Evolutionary conservation across 495 filamentous ascomycete species (phyloP), one percentile per base, ranked within the genome.

Genomic region (Daldinia bambusicola): DNA sequence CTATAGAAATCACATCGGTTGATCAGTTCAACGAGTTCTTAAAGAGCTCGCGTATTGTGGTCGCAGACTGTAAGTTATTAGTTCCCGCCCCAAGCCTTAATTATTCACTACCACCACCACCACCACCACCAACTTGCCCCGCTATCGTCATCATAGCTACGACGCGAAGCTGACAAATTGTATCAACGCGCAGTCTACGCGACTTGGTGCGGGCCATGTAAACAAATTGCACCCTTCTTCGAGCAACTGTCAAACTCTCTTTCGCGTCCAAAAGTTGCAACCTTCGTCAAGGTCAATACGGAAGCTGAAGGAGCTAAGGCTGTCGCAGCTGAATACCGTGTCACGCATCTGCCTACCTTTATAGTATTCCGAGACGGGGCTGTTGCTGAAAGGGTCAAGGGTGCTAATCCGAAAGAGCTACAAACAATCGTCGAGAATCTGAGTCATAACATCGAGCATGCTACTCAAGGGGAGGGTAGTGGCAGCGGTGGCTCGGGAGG

Each of bases 221-320:
- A 93, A 71, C 82, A 87, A 62, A 92, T 97, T 65, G 90, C 90
- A n/a, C 93, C 94, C 9, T 76, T 92, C 59, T 98, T 92, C 80
- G 91, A 95, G 71, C 86, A 91, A 80, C 86, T 97, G 45, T 89
- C 93, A 18, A 75, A 76, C 56, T 85, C 89, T 71, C 86, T 95
- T 36, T 92, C 93, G 1, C 87, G 89, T 31, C 89, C 90, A 16
- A 89, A 90, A 63, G 82, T 85, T 55, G 89, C 96, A 65, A 91
- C 89, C 62, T 97, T 98, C 77, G 90, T 88, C 77, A 97, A 97
- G 83, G 85, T 97, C 81, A 88, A 98, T 81, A 89, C 89, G 53
- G 92, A 96, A 59, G 71, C 87, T 22, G 92, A 95, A 76, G 84
- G 89, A 75, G 63, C 63, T 13, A 75, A 73, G 59, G 88, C 92